Conservation (phyloP, 371 early-diverging fungal species). For the Mortierella polycephala region DNA sequence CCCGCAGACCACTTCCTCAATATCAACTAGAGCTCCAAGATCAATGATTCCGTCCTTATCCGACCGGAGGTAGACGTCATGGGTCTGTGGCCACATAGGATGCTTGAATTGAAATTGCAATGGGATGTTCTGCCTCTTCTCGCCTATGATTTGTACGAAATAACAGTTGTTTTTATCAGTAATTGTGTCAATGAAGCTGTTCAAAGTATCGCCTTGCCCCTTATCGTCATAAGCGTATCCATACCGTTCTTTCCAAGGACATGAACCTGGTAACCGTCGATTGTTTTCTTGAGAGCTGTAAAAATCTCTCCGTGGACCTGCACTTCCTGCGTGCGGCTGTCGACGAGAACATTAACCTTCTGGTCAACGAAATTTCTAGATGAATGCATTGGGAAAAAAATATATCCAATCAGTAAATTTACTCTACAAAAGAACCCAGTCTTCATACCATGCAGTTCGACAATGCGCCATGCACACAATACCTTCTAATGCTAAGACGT, state of each 20-base stretch:
- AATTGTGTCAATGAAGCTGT: background rate
- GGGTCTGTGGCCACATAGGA: slow-evolving; percentile 9
- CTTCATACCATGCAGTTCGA: background rate
- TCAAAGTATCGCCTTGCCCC: background rate
- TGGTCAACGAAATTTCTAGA: slow-evolving; percentile 10
- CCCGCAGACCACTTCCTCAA: slow-evolving; percentile 17
- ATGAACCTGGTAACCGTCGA: slow-evolving; percentile 52
- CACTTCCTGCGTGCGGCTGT: slow-evolving; percentile 14
- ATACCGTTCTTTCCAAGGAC: slow-evolving; percentile 66
- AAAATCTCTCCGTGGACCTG: slow-evolving; percentile 38
- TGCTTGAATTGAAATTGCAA: slow-evolving; percentile 55
- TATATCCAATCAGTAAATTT: background rate
- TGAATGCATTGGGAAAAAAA: background rate
- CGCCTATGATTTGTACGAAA: slow-evolving; percentile 35
- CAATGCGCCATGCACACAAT: background rate
- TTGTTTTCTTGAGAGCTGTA: slow-evolving; percentile 39
- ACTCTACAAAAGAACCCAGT: background rate
- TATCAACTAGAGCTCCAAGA: slow-evolving; percentile 56
- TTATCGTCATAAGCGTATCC: background rate
- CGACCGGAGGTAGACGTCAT: slow-evolving; percentile 49
- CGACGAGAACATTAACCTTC: slow-evolving; percentile 1
- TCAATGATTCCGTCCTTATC: slow-evolving; percentile 58
- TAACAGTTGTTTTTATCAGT: background rate
- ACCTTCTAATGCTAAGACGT: slow-evolving; percentile 2
- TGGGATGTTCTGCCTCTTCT: slow-evolving; percentile 51